Percentiles rank a stretch among this genome's conserved stretches.
phyloP scores from a whole-genome alignment of 495 filamentous ascomycete genomes.

The Penicillium verhagenii region DNA sequence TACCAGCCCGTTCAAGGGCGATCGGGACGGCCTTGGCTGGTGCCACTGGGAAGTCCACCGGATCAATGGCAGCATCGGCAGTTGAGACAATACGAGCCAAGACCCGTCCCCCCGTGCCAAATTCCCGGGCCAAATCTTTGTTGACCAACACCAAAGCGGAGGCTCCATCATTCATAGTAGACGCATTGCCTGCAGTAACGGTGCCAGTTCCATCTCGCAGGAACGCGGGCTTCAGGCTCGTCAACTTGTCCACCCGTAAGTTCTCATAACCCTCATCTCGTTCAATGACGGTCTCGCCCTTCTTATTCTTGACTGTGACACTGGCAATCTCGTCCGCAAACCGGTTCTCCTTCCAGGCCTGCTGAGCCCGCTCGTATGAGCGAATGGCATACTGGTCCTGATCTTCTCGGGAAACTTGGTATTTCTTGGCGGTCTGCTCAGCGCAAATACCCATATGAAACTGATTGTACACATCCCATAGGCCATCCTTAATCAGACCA shows the following conservation, averaged over 20 bases:
- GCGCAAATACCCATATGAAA: slow-evolving; percentile 98
- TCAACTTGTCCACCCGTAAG: slow-evolving; percentile 79
- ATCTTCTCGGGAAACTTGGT: slow-evolving; percentile 71
- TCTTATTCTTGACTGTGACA: slow-evolving; percentile 78
- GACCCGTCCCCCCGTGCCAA: slow-evolving; percentile 68
- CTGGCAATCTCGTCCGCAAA: slow-evolving; percentile 88
- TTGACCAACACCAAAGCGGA: slow-evolving; percentile 84
- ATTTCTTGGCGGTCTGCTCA: slow-evolving; percentile 91
- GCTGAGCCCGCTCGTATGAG: slow-evolving; percentile 83
- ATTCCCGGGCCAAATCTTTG: slow-evolving; percentile 71
- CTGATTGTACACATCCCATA: slow-evolving; percentile 95
- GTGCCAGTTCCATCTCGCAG: slow-evolving; percentile 79
- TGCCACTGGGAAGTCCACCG: slow-evolving; percentile 93
- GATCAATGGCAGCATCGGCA: slow-evolving; percentile 89
- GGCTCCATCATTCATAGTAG: slow-evolving; percentile 90
- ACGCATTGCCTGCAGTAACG: slow-evolving; percentile 91
- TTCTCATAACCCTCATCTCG: slow-evolving; percentile 87
- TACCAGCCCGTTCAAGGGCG: slow-evolving; percentile 83
- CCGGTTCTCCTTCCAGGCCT: slow-evolving; percentile 75
- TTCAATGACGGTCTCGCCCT: slow-evolving; percentile 74
- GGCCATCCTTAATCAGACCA: slow-evolving; percentile 89
- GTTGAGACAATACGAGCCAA: slow-evolving; percentile 80
- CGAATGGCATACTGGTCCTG: slow-evolving; percentile 90
- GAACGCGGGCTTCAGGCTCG: slow-evolving; percentile 87
- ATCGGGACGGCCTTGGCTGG: slow-evolving; percentile 90